Conservation (phyloP, 805 yeast species). For the Jamesozyma spencerorum region DNA sequence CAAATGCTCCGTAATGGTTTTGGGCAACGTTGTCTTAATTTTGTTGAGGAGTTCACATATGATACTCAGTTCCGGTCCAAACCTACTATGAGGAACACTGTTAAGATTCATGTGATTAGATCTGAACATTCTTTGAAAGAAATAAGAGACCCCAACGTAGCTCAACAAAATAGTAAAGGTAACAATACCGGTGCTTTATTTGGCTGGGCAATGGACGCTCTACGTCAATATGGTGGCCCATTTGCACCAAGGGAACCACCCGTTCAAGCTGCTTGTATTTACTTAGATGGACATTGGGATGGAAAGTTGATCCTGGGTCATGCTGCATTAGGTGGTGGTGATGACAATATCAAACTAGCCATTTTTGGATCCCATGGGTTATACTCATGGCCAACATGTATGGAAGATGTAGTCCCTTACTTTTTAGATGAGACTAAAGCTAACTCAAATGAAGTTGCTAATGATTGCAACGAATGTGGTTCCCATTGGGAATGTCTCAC, state of each 20-base stretch:
- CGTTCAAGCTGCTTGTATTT: slow-evolving; percentile 75
- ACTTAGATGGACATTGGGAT: slow-evolving; percentile 83
- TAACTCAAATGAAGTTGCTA: slow-evolving; percentile 67
- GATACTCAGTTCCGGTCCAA: slow-evolving; percentile 42
- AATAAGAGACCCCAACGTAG: slow-evolving; percentile 65
- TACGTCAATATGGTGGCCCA: slow-evolving; percentile 47
- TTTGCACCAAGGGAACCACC: slow-evolving; percentile 40
- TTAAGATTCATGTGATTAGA: slow-evolving; percentile 71
- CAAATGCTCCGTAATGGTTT: slow-evolving; percentile 75
- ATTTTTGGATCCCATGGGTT: slow-evolving; percentile 91
- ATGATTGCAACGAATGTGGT: slow-evolving; percentile 78
- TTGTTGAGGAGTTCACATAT: slow-evolving; percentile 52
- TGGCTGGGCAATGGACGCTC: slow-evolving; percentile 68
- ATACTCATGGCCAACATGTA: slow-evolving; percentile 83
- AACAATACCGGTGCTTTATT: slow-evolving; percentile 67
- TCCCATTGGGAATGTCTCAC: slow-evolving; percentile 85
- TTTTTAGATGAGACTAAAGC: slow-evolving; percentile 67
- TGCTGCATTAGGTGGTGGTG: slow-evolving; percentile 92
- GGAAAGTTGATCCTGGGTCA: slow-evolving; percentile 56
- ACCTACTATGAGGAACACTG: slow-evolving; percentile 40
- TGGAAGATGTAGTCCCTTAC: slow-evolving; percentile 58
- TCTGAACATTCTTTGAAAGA: slow-evolving; percentile 60
- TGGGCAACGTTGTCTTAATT: slow-evolving; percentile 69
- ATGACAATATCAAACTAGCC: slow-evolving; percentile 60
- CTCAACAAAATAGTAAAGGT: slow-evolving; percentile 79